Evolutionary conservation across 1,139 yeast species (phyloP), one percentile per base, ranked within the genome.

Genomic region (Yamadazyma atmosphaerica): DNA sequence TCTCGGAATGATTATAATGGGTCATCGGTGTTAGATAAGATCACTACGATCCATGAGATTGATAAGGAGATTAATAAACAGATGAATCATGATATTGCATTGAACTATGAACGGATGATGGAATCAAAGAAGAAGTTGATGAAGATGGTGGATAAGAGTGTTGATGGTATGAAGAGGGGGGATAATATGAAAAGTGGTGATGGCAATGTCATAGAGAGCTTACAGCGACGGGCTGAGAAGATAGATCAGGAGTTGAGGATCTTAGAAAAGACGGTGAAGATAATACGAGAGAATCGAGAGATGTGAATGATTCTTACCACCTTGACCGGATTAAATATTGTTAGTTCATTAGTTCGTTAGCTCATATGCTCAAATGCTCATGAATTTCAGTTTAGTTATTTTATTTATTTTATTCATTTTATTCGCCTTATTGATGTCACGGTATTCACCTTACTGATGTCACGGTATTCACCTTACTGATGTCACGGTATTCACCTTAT

Each of bases 241-340:
- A 49, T 73, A 3, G 79, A 77, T 50, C 74, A 69, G 41, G 72
- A 74, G 24, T 48, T 77, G 32, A 56, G 81, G 29, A 68, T 74
- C 6, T 52, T 77, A 25, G 82, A 77, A 46, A 54, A 61, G 35
- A 61, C 72, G 1, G 38, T 58, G 17, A 49, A 46, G 25, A 41
- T 52, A n/a, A 52, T 61, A 41, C 24, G 48, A 35, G 37, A 34
- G 38, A 44, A 45, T 29, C 38, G 29, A 16, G 13, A 44, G 38
- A 29, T 34, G 4, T 54, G 28, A 40, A 55, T n/a, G 50, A 51
- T 27, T n/a, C 9, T 31, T 13, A 31, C 17, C 13, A 34, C 44
- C 49, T 34, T 36, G 43, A n/a, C n/a, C n/a, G n/a, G n/a, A n/a
- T n/a, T n/a, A n/a, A n/a, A n/a, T n/a, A n/a, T n/a, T n/a, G n/a